Evolutionary conservation across 148 eudicot species (phyloP).

Genomic region (Rhododendron griersonianum): DNA sequence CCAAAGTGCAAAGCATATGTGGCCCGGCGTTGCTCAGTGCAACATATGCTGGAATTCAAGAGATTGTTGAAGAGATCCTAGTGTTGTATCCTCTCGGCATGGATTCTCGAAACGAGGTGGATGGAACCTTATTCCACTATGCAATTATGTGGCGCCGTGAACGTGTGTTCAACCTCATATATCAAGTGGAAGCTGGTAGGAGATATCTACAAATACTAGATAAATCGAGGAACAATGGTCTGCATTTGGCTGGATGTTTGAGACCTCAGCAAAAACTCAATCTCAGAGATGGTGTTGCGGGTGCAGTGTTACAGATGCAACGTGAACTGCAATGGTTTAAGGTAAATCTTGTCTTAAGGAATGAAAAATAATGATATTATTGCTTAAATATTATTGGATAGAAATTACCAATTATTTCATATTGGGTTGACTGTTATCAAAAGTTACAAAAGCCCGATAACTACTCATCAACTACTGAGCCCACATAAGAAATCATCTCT

Average conservation of each 20-base stretch:
- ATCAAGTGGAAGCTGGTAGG: background rate
- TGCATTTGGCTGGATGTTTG: background rate
- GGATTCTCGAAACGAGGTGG: accelerated
- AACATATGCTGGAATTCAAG: background rate
- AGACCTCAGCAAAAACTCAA: background rate
- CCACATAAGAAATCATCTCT: no score
- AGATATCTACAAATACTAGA: accelerated
- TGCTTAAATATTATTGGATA: background rate
- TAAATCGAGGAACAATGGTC: background rate
- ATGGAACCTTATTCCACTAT: background rate
- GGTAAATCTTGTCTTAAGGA: background rate
- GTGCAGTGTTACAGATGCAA: background rate
- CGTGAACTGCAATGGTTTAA: constrained; percentile 1
- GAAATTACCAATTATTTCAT: background rate
- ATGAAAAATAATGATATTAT: background rate
- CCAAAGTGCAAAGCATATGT: background rate
- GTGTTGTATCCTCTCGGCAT: background rate
- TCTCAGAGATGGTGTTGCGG: background rate
- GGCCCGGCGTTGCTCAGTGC: background rate
- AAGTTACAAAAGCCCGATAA: background rate
- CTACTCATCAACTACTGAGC: no score
- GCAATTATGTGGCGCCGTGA: background rate
- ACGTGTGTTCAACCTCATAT: background rate
- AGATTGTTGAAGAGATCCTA: background rate
- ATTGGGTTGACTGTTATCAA: background rate